Evolutionary conservation across 805 yeast genomes (phyloP), one percentile per base, ranked within the genome.

Genomic region (Metschnikowia matae): DNA sequence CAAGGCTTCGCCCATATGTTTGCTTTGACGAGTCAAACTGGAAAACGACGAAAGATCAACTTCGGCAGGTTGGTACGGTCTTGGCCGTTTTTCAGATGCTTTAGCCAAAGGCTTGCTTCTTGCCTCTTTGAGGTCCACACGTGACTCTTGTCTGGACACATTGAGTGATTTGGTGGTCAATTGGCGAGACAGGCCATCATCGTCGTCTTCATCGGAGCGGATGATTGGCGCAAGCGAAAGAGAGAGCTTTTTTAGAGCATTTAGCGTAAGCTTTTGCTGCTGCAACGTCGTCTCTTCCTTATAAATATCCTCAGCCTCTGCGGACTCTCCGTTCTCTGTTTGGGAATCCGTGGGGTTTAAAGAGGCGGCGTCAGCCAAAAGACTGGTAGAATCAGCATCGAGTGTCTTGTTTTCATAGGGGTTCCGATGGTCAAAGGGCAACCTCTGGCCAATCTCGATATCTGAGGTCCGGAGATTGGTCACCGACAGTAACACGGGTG

Each of bases 1-100:
- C 46, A 44, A 23, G 2, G 39, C 21, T 10, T 23, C 40, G 8
- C 34, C 46, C 33, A 44, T 23, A 41, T 55, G 55, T 48, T 49
- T 50, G 47, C 55, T 73, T 55, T 74, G 78, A 42, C 78, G 60
- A 10, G 78, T 74, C 45, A 74, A 63, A 54, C 77, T 71, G 6
- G 76, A 71, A 61, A 74, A 74, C 29, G 73, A 61, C 29, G 73
- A 67, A 47, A 74, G 67, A 50, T 74, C 78, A 6, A 74, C 78
- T 52, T 73, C 74, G 2, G 78, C 78, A 1, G 78, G 78, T 51
- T 70, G 70, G 56, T 73, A 74, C 1, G 77, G 77, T 47, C 64
- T 69, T 33, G 46, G 46, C 32, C 48, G 31, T n/a, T 46, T 11
- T 33, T 44, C 42, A 40, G 50, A 23, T 17, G 37, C 36, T 17